Evolutionary conservation across 1,284 basidiomycete species (phyloP).

Genomic region (Trametes pubescens): DNA sequence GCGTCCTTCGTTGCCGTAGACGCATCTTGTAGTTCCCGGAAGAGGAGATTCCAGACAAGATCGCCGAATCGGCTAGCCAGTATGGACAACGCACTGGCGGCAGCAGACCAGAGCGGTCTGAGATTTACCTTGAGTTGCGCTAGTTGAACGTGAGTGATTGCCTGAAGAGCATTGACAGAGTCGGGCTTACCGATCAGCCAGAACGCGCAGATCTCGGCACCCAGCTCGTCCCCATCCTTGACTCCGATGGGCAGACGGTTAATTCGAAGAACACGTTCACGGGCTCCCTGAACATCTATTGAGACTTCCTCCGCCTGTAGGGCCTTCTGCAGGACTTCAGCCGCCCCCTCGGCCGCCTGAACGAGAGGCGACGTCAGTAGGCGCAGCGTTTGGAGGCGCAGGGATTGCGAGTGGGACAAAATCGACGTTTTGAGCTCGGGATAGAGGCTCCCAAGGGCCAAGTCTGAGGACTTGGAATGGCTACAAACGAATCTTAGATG

Average conservation of each 20-base stretch:
- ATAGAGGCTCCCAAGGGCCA: conserved; percentile 57
- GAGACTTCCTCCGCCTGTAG: conserved; percentile 78
- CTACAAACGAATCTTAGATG: conserved; percentile 18
- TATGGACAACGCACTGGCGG: conserved; percentile 70
- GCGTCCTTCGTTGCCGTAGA: conserved; percentile 30
- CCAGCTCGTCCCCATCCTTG: conserved; percentile 58
- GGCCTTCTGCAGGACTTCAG: conserved; percentile 70
- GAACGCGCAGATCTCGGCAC: conserved; percentile 61
- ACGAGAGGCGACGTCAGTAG: conserved; percentile 61
- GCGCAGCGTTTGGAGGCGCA: conserved; percentile 64
- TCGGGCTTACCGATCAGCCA: conserved; percentile 68
- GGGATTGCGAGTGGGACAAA: conserved; percentile 64
- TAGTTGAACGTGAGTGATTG: conserved; percentile 37
- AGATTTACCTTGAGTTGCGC: conserved; percentile 93
- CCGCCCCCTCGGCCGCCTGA: conserved; percentile 50
- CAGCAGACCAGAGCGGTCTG: conserved; percentile 88
- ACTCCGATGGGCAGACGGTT: conserved; percentile 64
- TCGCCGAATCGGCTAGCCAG: conserved; percentile 70
- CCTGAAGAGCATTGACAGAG: too few relatives aligned
- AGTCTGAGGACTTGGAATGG: conserved; percentile 35
- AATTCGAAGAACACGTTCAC: conserved; percentile 84
- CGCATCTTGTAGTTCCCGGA: conserved; percentile 61
- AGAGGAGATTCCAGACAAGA: conserved; percentile 76
- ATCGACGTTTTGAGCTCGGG: conserved; percentile 53
- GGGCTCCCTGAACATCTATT: conserved; percentile 78